Evolutionary conservation across 208 protist genomes (phyloP).

Genomic region (Phytomonas francai): DNA sequence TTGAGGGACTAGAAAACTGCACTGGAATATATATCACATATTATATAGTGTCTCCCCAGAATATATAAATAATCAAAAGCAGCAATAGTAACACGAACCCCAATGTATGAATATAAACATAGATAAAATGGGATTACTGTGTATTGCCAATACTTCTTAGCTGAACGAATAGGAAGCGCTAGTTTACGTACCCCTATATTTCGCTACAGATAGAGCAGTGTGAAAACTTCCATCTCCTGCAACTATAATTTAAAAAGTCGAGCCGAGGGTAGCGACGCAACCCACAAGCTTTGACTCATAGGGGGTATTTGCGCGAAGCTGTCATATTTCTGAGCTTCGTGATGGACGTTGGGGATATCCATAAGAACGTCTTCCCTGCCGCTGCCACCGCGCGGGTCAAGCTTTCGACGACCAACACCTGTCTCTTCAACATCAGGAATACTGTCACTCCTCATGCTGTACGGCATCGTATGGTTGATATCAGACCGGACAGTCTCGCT

Average conservation of each 20-base stretch:
- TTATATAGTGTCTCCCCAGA: no score
- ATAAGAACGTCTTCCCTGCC: background rate
- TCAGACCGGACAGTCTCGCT: background rate
- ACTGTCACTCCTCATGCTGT: background rate
- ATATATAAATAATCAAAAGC: background rate
- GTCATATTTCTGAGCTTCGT: background rate
- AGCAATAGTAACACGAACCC: background rate
- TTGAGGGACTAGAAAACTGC: background rate
- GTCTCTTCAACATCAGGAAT: background rate
- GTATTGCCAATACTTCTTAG: background rate
- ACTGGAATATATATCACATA: constrained; percentile 11
- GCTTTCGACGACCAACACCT: background rate
- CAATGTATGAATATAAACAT: background rate
- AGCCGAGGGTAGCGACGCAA: background rate
- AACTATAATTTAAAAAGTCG: background rate
- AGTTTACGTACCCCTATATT: background rate
- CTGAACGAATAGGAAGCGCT: background rate
- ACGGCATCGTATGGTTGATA: background rate
- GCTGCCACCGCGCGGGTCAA: background rate
- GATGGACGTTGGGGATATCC: background rate
- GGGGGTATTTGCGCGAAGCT: background rate
- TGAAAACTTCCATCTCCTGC: background rate
- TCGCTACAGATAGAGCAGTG: background rate
- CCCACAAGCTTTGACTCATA: background rate
- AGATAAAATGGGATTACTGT: background rate